phyloP scores from a whole-genome alignment of 2,329 filamentous ascomycete genomes.

The Ophiosphaerella herpotricha region DNA sequence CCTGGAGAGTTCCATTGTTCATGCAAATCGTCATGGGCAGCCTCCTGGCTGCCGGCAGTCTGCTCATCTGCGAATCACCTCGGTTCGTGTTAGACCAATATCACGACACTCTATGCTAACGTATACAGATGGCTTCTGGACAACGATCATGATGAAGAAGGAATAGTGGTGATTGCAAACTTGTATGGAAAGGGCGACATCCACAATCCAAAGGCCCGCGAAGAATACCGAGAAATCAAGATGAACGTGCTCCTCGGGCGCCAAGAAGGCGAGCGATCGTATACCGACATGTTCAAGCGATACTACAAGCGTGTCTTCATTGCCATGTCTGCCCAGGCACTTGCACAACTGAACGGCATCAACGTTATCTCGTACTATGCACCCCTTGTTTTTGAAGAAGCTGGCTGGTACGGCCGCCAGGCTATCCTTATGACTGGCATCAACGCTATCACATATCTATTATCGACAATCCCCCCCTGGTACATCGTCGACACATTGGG shows the following conservation, averaged over 20 bases:
- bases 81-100: conserved; percentile 61
- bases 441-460: conserved; percentile 87
- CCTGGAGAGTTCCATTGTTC: conserved; percentile 86
- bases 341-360: conserved; percentile 97
- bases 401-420: conserved; percentile 89
- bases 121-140: conserved; percentile 84
- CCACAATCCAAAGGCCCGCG: conserved; percentile 86
- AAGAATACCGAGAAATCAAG: conserved; percentile 98
- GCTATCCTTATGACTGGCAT: conserved; percentile 97
- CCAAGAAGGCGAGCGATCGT: conserved; percentile 92
- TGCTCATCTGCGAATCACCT: conserved; percentile 95
- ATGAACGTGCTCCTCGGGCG: conserved; percentile 93
- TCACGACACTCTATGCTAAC: conserved; percentile 8
- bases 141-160: conserved; percentile 97
- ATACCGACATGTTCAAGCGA: conserved; percentile 90
- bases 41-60: conserved; percentile 80
- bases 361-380: conserved; percentile 99
- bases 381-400: conserved; percentile 92
- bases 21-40: conserved; percentile 96
- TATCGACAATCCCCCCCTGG: conserved; percentile 94
- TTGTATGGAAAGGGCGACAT: conserved; percentile 95
- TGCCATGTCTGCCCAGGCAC: conserved; percentile 95
- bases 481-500: conserved; percentile 95
- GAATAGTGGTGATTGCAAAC: conserved; percentile 97
- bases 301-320: conserved; percentile 94